phyloP scores from a whole-genome alignment of 129 eudicot genomes.

The Pulicaria dysenterica region DNA sequence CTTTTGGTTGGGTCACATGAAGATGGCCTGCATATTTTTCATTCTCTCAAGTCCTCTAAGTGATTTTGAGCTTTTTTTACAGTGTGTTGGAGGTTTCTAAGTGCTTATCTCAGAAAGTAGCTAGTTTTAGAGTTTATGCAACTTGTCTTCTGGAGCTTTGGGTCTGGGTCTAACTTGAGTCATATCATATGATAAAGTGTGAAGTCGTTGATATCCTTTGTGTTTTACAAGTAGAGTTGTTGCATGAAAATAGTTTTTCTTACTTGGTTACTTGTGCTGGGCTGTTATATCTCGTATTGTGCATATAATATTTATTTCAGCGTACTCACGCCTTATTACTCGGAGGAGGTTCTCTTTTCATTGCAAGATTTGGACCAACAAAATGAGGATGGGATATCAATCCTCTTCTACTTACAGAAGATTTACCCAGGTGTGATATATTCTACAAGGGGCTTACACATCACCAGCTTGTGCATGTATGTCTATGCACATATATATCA shows the following conservation, averaged over 20 bases:
- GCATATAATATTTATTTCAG: slow-evolving; percentile 37
- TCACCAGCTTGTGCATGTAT: background rate
- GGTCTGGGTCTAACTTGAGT: slow-evolving; percentile 49
- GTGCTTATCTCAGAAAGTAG: slow-evolving; percentile 25
- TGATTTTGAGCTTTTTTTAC: too few relatives aligned
- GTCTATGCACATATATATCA: too few relatives aligned
- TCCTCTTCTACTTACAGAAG: slow-evolving; percentile 86
- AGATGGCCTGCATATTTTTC: too few relatives aligned
- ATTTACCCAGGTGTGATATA: slow-evolving; percentile 82
- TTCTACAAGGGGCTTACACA: slow-evolving; percentile 17
- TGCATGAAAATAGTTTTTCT: background rate
- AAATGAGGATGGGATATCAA: slow-evolving; percentile 91
- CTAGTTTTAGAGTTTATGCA: background rate
- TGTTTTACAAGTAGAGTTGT: background rate
- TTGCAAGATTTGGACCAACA: slow-evolving; percentile 67
- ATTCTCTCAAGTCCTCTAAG: too few relatives aligned
- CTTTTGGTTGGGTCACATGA: too few relatives aligned
- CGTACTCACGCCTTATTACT: slow-evolving; percentile 81
- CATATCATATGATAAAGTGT: too few relatives aligned
- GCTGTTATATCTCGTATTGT: background rate
- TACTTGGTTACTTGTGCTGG: background rate
- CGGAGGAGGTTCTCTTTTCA: slow-evolving; percentile 88
- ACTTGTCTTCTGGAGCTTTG: slow-evolving; percentile 64
- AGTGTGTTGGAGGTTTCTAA: too few relatives aligned
- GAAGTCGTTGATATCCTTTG: slow-evolving; percentile 8